These are phyloP conservation scores for Aegilops longissima DNA, from an alignment of 176 grass and related monocot species.

Conservation along the genomic window DNA sequence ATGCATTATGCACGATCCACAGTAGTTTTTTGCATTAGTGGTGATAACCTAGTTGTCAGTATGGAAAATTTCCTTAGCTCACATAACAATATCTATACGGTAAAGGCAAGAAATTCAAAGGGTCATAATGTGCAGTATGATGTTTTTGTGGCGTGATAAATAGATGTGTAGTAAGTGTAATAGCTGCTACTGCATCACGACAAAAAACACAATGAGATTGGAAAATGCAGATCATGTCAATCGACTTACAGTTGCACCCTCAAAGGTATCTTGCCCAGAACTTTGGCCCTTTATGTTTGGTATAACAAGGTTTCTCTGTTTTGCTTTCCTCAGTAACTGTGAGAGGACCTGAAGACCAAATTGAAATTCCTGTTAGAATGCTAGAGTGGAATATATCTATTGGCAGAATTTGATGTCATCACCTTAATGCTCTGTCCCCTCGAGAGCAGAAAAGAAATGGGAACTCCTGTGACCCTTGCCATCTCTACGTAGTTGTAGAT, in stretches of 20 bases:
- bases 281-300: conserved; percentile 95
- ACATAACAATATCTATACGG: not conserved
- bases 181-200: conserved; percentile 12
- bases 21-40: not conserved
- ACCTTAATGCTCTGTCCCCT: conserved; percentile 99
- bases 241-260: conserved; percentile 97
- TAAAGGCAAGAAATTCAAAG: conserved; percentile 24
- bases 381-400: not conserved
- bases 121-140: not conserved
- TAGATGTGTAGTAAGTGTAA: not conserved
- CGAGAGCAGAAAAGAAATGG: conserved; percentile 91
- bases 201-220: not conserved
- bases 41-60: not conserved
- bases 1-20: conserved; percentile 8
- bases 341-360: conserved; percentile 73
- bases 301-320: conserved; percentile 95
- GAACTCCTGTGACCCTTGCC: conserved; percentile 97
- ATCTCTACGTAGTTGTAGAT: conserved; percentile 99
- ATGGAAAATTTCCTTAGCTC: conserved; percentile 10
- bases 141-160: not conserved
- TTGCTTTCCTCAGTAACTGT: conserved; percentile 91
- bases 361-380: conserved; percentile 34
- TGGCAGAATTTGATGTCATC: conserved; percentile 21
- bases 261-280: conserved; percentile 85
- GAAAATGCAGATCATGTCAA: conserved; percentile 17